A percentile compares a stretch with the other conserved stretches of the same genome.
Evolutionary conservation across 192 early-diverging fungal species (phyloP).

Genomic region (Dissophora ornata): DNA sequence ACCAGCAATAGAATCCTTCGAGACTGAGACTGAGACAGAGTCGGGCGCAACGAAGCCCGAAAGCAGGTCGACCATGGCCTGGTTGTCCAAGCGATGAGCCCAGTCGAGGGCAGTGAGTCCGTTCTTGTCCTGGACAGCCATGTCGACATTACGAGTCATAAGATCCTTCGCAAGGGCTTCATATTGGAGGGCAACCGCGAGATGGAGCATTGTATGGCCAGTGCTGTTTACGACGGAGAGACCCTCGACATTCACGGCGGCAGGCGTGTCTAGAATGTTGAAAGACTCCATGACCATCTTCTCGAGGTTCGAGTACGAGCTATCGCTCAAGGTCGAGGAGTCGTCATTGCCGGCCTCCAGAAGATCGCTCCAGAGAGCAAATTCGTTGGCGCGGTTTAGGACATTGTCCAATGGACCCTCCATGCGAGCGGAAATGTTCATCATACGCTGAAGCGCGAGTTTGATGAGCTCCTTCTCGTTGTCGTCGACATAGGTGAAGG

Average conservation of each 20-base stretch:
- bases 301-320: constrained; percentile 28
- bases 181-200: constrained; percentile 33
- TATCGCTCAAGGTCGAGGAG: constrained; percentile 6
- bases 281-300: constrained; percentile 40
- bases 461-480: constrained; percentile 55
- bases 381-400: constrained; percentile 46
- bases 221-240: constrained; percentile 36
- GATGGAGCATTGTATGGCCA: constrained; percentile 50
- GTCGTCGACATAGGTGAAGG: constrained; percentile 51
- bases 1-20: constrained; percentile 13
- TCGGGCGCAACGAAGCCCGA: not conserved
- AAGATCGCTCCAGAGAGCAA: constrained; percentile 46
- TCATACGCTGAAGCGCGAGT: constrained; percentile 48
- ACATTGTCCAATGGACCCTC: constrained; percentile 49
- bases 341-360: constrained; percentile 20
- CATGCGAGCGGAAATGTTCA: constrained; percentile 51
- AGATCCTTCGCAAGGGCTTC: constrained; percentile 30
- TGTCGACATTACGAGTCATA: constrained; percentile 23
- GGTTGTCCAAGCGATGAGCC: constrained; percentile 24
- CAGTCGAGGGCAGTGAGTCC: constrained; percentile 40
- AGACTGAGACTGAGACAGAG: constrained; percentile 2
- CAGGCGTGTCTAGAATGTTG: constrained; percentile 23
- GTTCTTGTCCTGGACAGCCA: constrained; percentile 42
- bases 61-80: constrained; percentile 33
- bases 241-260: constrained; percentile 34